These are phyloP conservation scores for Panicum hallii DNA, from an alignment of 202 grass and related monocot species.

Conservation along the genomic window DNA sequence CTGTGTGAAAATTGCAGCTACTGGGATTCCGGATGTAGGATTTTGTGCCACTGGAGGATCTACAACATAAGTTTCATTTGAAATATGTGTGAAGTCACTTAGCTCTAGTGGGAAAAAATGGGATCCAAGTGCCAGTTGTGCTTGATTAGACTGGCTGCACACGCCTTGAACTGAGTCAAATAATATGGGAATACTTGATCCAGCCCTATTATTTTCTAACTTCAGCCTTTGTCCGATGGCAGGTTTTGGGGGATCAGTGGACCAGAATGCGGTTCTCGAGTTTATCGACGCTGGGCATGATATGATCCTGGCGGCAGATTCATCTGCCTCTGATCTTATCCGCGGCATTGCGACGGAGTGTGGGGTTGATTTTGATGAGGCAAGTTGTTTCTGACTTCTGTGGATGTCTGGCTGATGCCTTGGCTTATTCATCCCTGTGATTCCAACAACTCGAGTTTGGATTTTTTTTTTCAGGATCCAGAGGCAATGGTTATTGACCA, in stretches of 20 bases:
- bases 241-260: conserved; percentile 94
- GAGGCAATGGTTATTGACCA: conserved; percentile 92
- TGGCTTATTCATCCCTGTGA: not conserved
- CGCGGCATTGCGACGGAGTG: conserved; percentile 93
- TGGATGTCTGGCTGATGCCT: not conserved
- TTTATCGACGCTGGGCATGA: conserved; percentile 93
- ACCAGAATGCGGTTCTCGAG: conserved; percentile 77
- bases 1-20: not conserved
- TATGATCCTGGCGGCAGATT: conserved; percentile 87
- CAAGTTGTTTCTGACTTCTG: conserved; percentile 41
- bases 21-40: not conserved
- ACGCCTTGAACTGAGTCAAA: not conserved
- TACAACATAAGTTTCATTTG: not conserved
- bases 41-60: not conserved
- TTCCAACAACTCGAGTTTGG: not conserved
- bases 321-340: conserved; percentile 90
- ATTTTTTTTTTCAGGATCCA: conserved; percentile 61
- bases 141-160: not conserved
- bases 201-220: not conserved
- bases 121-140: not conserved
- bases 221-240: not conserved
- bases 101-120: not conserved
- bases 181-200: not conserved
- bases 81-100: not conserved
- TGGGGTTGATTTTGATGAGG: conserved; percentile 96